These are phyloP conservation scores for Microcyclospora tardicrescens DNA, from an alignment of 2,329 filamentous ascomycete species.

Conservation along the genomic window DNA sequence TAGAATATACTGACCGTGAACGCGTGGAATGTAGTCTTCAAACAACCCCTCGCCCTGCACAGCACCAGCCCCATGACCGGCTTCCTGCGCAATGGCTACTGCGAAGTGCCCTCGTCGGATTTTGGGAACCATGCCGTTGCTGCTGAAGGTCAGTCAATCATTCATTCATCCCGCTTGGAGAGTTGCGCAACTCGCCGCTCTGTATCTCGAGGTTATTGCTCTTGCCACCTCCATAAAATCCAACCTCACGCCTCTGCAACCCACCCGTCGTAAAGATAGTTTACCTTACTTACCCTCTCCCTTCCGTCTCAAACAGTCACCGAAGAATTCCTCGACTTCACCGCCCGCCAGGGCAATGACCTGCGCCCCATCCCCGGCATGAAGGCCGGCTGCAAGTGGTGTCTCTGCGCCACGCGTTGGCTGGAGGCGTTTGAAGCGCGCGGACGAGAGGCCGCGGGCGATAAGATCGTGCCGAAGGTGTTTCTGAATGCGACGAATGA, in stretches of 20 bases:
- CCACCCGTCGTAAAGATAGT: too few species aligned
- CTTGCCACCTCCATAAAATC: too few species aligned
- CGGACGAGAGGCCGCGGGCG: slow-evolving; percentile 28
- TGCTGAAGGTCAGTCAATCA: slow-evolving; percentile 6
- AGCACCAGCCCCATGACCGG: slow-evolving; percentile 47
- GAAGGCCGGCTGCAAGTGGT: slow-evolving; percentile 48
- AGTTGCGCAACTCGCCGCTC: too few species aligned
- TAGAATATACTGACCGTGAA: too few species aligned
- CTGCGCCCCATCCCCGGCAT: slow-evolving; percentile 40
- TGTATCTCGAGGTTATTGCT: too few species aligned
- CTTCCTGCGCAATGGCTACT: slow-evolving; percentile 50
- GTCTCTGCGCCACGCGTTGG: slow-evolving; percentile 47
- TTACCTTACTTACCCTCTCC: too few species aligned
- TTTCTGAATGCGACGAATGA: slow-evolving; percentile 41
- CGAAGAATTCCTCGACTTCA: slow-evolving; percentile 50
- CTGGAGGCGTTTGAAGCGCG: slow-evolving; percentile 44
- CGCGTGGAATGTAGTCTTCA: slow-evolving; percentile 34
- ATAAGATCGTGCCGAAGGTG: slow-evolving; percentile 36
- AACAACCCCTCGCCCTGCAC: slow-evolving; percentile 45
- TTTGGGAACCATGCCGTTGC: slow-evolving; percentile 49
- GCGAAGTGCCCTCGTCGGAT: slow-evolving; percentile 41
- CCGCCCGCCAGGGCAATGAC: slow-evolving; percentile 46
- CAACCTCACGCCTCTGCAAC: too few species aligned
- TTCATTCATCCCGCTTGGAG: too few species aligned
- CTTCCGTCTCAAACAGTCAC: slow-evolving; percentile 39